These are phyloP conservation scores for Coniosporium apollinis DNA, from an alignment of 495 filamentous ascomycete genomes.

Conservation along the genomic window DNA sequence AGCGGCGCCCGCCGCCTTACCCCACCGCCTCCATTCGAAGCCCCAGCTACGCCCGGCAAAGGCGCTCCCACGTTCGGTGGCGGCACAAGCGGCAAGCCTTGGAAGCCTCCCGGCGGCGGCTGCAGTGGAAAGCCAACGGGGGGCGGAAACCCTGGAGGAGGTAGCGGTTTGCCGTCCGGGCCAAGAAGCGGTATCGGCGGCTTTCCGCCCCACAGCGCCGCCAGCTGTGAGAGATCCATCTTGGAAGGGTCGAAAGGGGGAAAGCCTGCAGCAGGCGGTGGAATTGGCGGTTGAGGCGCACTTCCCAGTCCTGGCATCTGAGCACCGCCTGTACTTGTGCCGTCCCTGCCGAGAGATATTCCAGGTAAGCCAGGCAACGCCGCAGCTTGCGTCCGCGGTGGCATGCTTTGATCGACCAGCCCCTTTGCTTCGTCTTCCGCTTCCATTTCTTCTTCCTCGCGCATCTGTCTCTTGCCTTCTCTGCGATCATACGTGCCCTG, in stretches of 20 bases:
- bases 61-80: slow-evolving; percentile 7
- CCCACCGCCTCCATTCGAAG: slow-evolving; percentile 21
- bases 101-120: slow-evolving; percentile 26
- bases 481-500: slow-evolving; percentile 81
- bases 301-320: slow-evolving; percentile 38
- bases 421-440: slow-evolving; percentile 84
- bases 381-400: slow-evolving; percentile 30
- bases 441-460: slow-evolving; percentile 86
- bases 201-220: slow-evolving; percentile 30
- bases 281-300: slow-evolving; percentile 18
- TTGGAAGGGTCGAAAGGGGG: slow-evolving; percentile 15
- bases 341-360: slow-evolving; percentile 20
- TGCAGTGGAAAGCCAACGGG: slow-evolving; percentile 28
- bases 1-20: slow-evolving; percentile 41
- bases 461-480: slow-evolving; percentile 59
- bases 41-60: slow-evolving; percentile 19
- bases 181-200: slow-evolving; percentile 30
- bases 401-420: slow-evolving; percentile 86
- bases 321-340: slow-evolving; percentile 22
- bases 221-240: slow-evolving; percentile 23
- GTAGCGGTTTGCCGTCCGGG: slow-evolving; percentile 31
- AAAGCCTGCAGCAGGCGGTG: slow-evolving; percentile 31
- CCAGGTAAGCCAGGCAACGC: slow-evolving; percentile 30
- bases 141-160: slow-evolving; percentile 28
- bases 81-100: slow-evolving; percentile 31